Percentiles rank a stretch among this genome's conserved stretches.
phyloP scores from a whole-genome alignment of 1,139 yeast species.

The Scheffersomyces titani region DNA sequence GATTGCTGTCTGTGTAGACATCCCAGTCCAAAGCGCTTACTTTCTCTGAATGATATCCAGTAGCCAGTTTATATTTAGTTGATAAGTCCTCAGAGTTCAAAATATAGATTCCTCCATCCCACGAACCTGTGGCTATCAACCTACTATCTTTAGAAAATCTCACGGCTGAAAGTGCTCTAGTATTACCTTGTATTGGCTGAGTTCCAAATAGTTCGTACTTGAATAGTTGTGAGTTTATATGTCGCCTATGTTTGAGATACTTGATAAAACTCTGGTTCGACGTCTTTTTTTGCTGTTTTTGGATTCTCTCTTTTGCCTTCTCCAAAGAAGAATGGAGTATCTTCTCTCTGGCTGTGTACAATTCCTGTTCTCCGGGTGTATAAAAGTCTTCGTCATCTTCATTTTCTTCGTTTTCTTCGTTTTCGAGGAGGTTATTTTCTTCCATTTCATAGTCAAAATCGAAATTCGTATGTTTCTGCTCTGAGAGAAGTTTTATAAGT shows the following conservation, averaged over 20 bases:
- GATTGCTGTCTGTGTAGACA: constrained; percentile 7
- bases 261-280: constrained; percentile 27
- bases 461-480: constrained; percentile 26
- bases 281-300: constrained; percentile 20
- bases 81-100: constrained; percentile 42
- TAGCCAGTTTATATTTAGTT: constrained; percentile 21
- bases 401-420: constrained; percentile 34
- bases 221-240: constrained; percentile 35
- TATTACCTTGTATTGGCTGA: constrained; percentile 58
- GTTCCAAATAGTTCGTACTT: constrained; percentile 60
- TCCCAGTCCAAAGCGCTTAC: constrained; percentile 74
- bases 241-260: constrained; percentile 46
- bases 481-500: constrained; percentile 30
- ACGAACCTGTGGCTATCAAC: constrained; percentile 68
- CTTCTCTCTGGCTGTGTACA: constrained; percentile 53
- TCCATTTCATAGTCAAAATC: constrained; percentile 21
- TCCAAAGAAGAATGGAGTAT: constrained; percentile 55
- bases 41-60: constrained; percentile 55
- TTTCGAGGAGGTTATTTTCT: constrained; percentile 19
- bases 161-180: constrained; percentile 68
- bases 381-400: constrained; percentile 78
- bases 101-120: constrained; percentile 75
- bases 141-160: constrained; percentile 40
- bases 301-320: constrained; percentile 45
- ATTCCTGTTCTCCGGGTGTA: constrained; percentile 71